Evolutionary conservation across 352 stramenopile species (phyloP).

Genomic region (Phytophthora litchii): DNA sequence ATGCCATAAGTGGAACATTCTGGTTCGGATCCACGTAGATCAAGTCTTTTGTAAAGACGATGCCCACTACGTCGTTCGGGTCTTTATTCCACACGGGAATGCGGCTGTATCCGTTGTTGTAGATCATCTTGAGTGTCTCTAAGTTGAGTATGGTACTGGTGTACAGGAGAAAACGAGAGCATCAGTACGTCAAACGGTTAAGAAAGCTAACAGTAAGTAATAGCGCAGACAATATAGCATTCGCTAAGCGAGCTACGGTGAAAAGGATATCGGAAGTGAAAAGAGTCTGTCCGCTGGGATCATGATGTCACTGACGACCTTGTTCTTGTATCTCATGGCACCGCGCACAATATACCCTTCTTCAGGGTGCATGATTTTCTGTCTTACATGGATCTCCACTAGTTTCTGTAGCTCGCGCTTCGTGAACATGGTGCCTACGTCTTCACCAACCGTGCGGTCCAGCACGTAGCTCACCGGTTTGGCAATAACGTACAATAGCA

Average conservation of each 20-base stretch:
- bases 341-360: constrained; percentile 97
- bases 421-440: constrained; percentile 96
- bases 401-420: constrained; percentile 94
- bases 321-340: constrained; percentile 78
- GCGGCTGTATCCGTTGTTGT: constrained; percentile 93
- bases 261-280: constrained; percentile 73
- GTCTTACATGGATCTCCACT: constrained; percentile 96
- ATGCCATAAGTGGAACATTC: constrained; percentile 81
- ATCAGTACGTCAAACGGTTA: constrained; percentile 36
- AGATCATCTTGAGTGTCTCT: constrained; percentile 76
- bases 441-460: constrained; percentile 92
- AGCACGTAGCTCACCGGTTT: constrained; percentile 92
- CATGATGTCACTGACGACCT: constrained; percentile 92
- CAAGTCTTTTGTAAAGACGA: constrained; percentile 96
- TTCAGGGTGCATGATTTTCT: constrained; percentile 90
- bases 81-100: constrained; percentile 96
- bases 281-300: constrained; percentile 85
- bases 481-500: constrained; percentile 90
- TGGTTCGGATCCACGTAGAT: constrained; percentile 78
- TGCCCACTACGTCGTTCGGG: constrained; percentile 95
- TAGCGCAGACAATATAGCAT: constrained; percentile 19
- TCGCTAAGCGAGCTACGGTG: background rate
- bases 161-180: constrained; percentile 32
- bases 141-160: constrained; percentile 54
- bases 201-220: constrained; percentile 11